Percentiles rank a stretch among this genome's conserved stretches.
Evolutionary conservation across 2,329 filamentous ascomycete species (phyloP).

Genomic region (Diplodia intermedia): DNA sequence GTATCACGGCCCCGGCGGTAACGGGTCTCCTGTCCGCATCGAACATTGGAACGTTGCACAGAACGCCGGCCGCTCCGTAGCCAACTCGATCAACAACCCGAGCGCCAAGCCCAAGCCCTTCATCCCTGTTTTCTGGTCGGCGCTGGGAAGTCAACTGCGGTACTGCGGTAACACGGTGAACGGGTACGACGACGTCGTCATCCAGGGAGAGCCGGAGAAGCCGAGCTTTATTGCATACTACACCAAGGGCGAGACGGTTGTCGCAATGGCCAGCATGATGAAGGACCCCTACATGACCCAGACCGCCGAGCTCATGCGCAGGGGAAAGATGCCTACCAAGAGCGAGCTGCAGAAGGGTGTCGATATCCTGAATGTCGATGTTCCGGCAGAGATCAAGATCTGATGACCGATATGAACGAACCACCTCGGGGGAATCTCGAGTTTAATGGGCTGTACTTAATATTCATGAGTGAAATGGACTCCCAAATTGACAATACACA

Average conservation of each 20-base stretch:
- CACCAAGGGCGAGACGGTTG: conserved; percentile 80
- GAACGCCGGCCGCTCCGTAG: conserved; percentile 83
- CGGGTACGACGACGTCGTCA: conserved; percentile 84
- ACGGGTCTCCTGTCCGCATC: conserved; percentile 77
- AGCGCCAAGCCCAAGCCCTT: conserved; percentile 70
- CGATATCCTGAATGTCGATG: conserved; percentile 54
- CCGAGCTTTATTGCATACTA: conserved; percentile 91
- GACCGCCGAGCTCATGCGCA: conserved; percentile 82
- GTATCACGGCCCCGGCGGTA: conserved; percentile 86
- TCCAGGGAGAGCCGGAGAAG: conserved; percentile 74
- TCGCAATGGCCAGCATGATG: conserved; percentile 90
- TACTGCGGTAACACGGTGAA: conserved; percentile 88
- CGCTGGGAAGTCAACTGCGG: conserved; percentile 83
- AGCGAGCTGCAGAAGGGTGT: conserved; percentile 71
- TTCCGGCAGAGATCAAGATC: conserved; percentile 56
- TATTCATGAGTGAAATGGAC: conserved; percentile 15
- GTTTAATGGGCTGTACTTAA: conserved; percentile 25
- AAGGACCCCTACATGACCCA: conserved; percentile 87
- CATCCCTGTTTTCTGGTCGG: conserved; percentile 97
- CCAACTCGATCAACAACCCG: conserved; percentile 75
- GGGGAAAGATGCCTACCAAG: conserved; percentile 83
- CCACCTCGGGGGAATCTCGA: background rate
- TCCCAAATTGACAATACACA: background rate
- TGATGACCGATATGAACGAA: conserved; percentile 34
- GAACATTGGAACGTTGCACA: conserved; percentile 99